Conservation (phyloP, 1,284 basidiomycete genomes). For the Cryptococcus wingfieldii region DNA sequence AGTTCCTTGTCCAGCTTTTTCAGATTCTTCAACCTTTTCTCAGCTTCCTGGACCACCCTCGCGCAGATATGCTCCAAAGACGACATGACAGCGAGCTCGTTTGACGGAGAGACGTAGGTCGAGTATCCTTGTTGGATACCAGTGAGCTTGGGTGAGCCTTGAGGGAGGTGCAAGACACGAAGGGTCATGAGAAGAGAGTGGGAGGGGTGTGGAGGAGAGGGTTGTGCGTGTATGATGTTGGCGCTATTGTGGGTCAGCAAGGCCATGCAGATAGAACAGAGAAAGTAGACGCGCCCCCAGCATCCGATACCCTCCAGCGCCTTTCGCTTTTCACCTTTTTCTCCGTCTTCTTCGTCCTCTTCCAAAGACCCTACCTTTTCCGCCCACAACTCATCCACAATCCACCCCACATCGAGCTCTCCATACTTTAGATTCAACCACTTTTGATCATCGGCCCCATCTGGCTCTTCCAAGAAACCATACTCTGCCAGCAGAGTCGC, state of each 20-base stretch:
- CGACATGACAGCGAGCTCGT: slow-evolving; percentile 48
- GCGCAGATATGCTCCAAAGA: slow-evolving; percentile 27
- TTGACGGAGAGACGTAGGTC: slow-evolving; percentile 54
- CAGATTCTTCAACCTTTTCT: slow-evolving; percentile 8
- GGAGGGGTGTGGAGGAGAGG: slow-evolving; percentile 64
- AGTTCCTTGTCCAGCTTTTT: not conserved
- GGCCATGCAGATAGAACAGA: not conserved
- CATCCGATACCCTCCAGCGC: slow-evolving; percentile 61
- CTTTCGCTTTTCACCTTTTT: slow-evolving; percentile 52
- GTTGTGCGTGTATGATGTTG: slow-evolving; percentile 64
- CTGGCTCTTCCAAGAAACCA: slow-evolving; percentile 60
- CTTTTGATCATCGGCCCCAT: slow-evolving; percentile 30
- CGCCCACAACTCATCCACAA: slow-evolving; percentile 53
- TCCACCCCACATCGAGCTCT: slow-evolving; percentile 62
- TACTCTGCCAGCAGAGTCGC: slow-evolving; percentile 74
- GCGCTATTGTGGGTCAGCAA: slow-evolving; percentile 52
- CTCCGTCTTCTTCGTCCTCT: slow-evolving; percentile 43
- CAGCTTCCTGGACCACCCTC: slow-evolving; percentile 17
- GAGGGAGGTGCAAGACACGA: slow-evolving; percentile 57
- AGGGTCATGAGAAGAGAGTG: slow-evolving; percentile 68
- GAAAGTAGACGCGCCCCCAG: slow-evolving; percentile 59
- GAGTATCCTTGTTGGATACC: slow-evolving; percentile 15
- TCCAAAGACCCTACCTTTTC: slow-evolving; percentile 14
- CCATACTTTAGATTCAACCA: slow-evolving; percentile 29
- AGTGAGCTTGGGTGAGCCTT: slow-evolving; percentile 19